A percentile compares a stretch with the other conserved stretches of the same genome.
Evolutionary conservation across 2,329 filamentous ascomycete species (phyloP).

Genomic region (Penicillium sp.): DNA sequence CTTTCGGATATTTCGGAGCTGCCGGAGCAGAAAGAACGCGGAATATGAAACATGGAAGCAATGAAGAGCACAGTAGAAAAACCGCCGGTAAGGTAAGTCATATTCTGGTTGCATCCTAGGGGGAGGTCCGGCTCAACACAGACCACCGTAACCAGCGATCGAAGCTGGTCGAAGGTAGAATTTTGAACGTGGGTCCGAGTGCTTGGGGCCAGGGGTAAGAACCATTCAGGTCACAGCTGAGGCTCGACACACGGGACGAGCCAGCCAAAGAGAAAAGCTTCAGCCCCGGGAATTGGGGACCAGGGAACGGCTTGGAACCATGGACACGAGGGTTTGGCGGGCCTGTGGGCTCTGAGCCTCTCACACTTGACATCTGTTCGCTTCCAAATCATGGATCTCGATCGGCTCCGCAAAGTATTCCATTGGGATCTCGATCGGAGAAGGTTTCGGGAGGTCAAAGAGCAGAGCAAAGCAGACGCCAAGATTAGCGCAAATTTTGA

Average conservation of each 20-base stretch:
- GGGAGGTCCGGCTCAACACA: no score
- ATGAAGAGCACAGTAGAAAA: not conserved
- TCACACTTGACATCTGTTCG: not conserved
- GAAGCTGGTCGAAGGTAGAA: conserved; percentile 8
- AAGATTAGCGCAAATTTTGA: no score
- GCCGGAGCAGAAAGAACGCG: not conserved
- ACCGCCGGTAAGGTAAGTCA: not conserved
- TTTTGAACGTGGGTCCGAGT: not conserved
- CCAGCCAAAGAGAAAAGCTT: no score
- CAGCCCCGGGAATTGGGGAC: conserved; percentile 9
- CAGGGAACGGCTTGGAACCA: conserved; percentile 4
- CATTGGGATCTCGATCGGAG: conserved; percentile 6
- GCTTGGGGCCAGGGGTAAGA: conserved; percentile 7
- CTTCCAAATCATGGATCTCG: conserved; percentile 14
- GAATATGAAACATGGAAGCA: not conserved
- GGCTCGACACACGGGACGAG: not conserved
- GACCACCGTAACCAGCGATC: conserved; percentile 6
- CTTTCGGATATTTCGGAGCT: not conserved
- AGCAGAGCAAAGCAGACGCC: not conserved
- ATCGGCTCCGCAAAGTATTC: not conserved
- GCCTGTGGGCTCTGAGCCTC: not conserved
- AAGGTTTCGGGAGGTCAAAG: not conserved
- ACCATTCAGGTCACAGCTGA: conserved; percentile 11
- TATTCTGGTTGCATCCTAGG: conserved; percentile 1
- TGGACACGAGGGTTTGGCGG: not conserved